Percentiles rank a stretch among this genome's conserved stretches.
Evolutionary conservation across 2,329 filamentous ascomycete genomes (phyloP).

Genomic region (Fonsecaea nubica): DNA sequence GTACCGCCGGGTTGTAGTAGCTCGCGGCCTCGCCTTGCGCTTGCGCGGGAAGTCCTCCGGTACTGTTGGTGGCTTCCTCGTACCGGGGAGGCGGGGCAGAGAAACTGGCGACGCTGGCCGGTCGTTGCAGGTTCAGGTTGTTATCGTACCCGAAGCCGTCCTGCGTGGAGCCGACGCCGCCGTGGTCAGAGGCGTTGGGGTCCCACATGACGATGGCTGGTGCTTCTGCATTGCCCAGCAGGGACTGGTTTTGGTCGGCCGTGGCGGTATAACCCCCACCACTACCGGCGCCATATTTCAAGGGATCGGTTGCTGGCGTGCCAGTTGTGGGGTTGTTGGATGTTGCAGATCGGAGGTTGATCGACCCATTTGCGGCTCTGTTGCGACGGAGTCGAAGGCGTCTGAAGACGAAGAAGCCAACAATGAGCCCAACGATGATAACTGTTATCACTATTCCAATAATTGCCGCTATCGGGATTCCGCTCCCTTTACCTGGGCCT

Average conservation of each 20-base stretch:
- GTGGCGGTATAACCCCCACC: slow-evolving; percentile 17
- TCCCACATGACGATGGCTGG: slow-evolving; percentile 26
- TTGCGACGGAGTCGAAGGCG: neutral
- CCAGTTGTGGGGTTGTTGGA: slow-evolving; percentile 1
- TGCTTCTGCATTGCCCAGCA: slow-evolving; percentile 18
- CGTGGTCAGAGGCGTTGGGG: neutral
- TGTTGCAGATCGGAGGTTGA: slow-evolving; percentile 9
- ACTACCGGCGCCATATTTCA: slow-evolving; percentile 12
- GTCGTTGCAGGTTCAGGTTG: slow-evolving; percentile 23
- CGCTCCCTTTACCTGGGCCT: neutral
- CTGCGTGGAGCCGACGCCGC: slow-evolving; percentile 20
- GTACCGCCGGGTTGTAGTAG: slow-evolving; percentile 16
- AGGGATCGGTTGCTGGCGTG: neutral
- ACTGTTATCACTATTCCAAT: slow-evolving; percentile 17
- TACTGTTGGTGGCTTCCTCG: slow-evolving; percentile 23
- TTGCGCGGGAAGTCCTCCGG: neutral
- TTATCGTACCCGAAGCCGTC: slow-evolving; percentile 27
- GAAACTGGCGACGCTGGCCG: slow-evolving; percentile 24
- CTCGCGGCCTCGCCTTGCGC: slow-evolving; percentile 22
- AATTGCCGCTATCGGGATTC: slow-evolving; percentile 10
- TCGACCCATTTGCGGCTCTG: neutral
- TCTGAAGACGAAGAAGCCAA: slow-evolving; percentile 16
- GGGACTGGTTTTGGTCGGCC: slow-evolving; percentile 23
- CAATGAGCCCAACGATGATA: slow-evolving; percentile 7
- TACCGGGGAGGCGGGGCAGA: slow-evolving; percentile 28